A percentile compares a stretch with the other conserved stretches of the same genome.
Conservation (phyloP, 192 early-diverging fungal species). For the Coemansia sp. region DNA sequence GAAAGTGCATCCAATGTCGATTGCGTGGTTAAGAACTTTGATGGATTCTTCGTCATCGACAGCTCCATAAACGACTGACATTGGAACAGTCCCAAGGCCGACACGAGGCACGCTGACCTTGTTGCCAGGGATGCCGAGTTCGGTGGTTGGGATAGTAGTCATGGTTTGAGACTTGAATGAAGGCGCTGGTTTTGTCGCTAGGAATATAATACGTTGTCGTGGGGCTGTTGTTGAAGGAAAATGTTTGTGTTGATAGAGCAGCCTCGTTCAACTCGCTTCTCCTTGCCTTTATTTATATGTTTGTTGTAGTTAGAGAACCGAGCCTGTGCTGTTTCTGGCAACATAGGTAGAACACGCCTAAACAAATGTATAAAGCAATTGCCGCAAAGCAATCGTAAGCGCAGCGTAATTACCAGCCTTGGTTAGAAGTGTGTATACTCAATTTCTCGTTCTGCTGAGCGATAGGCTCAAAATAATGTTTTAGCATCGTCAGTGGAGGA, state of each 20-base stretch:
- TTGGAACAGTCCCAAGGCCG: slow-evolving; percentile 35
- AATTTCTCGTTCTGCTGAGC: too few species aligned
- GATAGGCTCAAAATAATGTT: too few species aligned
- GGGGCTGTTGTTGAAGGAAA: background rate
- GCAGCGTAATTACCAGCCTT: too few species aligned
- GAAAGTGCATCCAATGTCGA: slow-evolving; percentile 59
- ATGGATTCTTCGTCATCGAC: slow-evolving; percentile 41
- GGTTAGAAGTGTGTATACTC: too few species aligned
- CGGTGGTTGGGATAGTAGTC: slow-evolving; percentile 12
- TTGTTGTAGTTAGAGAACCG: background rate
- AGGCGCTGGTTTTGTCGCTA: background rate
- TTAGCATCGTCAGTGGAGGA: too few species aligned
- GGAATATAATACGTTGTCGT: background rate
- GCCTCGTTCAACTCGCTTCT: background rate
- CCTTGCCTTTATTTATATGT: background rate
- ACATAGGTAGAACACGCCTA: too few species aligned
- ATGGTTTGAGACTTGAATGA: background rate
- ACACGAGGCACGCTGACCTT: slow-evolving; percentile 34
- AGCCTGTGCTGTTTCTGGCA: too few species aligned
- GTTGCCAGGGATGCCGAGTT: slow-evolving; percentile 35
- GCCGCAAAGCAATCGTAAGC: too few species aligned
- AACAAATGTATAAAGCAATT: too few species aligned
- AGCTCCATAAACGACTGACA: slow-evolving; percentile 50
- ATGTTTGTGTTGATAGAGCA: background rate
- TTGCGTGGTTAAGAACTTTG: slow-evolving; percentile 52